Percentiles rank a stretch among this genome's conserved stretches.
Evolutionary conservation across 1,284 basidiomycete species (phyloP).

Genomic region (Xanthoconium separans): DNA sequence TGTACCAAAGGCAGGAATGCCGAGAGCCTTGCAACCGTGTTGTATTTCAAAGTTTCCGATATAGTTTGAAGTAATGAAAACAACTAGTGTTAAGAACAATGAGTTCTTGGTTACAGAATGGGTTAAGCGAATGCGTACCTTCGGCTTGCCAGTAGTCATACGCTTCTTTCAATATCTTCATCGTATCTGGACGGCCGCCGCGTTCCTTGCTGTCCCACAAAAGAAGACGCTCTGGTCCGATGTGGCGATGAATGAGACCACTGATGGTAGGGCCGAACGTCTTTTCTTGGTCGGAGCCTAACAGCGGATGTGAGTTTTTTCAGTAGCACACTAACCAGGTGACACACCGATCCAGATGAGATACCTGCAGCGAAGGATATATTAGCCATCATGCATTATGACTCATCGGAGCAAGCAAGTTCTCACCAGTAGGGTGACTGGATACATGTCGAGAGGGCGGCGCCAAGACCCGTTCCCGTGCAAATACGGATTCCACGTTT

Average conservation of each 20-base stretch:
- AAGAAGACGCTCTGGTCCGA: constrained; percentile 65
- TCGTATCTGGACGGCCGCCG: constrained; percentile 72
- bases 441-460: constrained; percentile 71
- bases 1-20: constrained; percentile 70
- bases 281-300: constrained; percentile 73
- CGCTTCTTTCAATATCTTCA: constrained; percentile 69
- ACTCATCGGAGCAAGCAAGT: constrained; percentile 5
- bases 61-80: constrained; percentile 77
- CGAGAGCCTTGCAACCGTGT: constrained; percentile 72
- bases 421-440: constrained; percentile 68
- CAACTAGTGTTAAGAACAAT: constrained; percentile 43
- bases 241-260: constrained; percentile 62
- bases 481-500: constrained; percentile 75
- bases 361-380: constrained; percentile 45
- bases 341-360: constrained; percentile 74
- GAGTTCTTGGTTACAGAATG: constrained; percentile 1
- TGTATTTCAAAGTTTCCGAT: constrained; percentile 72
- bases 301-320: constrained; percentile 4
- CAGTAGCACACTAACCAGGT: not conserved
- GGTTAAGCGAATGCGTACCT: constrained; percentile 38
- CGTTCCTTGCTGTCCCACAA: constrained; percentile 72
- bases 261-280: constrained; percentile 76
- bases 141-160: constrained; percentile 69
- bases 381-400: not conserved
- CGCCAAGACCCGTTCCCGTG: constrained; percentile 76